phyloP scores from a whole-genome alignment of 129 eudicot genomes.

The Flaveria linearis region DNA sequence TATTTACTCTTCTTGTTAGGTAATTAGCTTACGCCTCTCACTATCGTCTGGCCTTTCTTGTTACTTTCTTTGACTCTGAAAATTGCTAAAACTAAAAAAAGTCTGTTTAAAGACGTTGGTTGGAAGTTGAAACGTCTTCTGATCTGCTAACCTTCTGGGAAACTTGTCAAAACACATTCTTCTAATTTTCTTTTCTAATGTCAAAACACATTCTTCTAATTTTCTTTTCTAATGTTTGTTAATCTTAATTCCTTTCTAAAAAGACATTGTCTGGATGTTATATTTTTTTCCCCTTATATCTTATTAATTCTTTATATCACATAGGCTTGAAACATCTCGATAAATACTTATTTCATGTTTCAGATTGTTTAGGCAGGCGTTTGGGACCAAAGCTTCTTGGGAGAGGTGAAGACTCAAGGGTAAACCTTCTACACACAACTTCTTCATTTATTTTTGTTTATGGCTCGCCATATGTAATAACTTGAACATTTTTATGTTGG shows the following conservation, averaged over 20 bases:
- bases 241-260: background rate
- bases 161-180: background rate
- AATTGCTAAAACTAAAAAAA: background rate
- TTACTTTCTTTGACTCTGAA: slow-evolving; percentile 19
- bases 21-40: background rate
- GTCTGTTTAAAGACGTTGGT: background rate
- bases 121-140: background rate
- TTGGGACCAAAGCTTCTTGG: slow-evolving; percentile 95
- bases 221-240: background rate
- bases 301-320: background rate
- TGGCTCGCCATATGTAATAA: background rate
- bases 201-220: too few species aligned
- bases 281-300: background rate
- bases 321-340: background rate
- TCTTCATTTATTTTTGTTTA: slow-evolving; percentile 4
- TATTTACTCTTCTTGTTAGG: slow-evolving; percentile 8
- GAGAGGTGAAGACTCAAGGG: slow-evolving; percentile 87
- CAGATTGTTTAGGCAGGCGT: slow-evolving; percentile 99
- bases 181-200: slow-evolving; percentile 13
- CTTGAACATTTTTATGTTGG: slow-evolving; percentile 21
- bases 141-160: background rate
- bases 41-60: slow-evolving; percentile 9
- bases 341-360: slow-evolving; percentile 20
- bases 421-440: slow-evolving; percentile 31
- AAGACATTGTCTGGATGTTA: slow-evolving; percentile 1